Base-by-base conservation (phyloP, 1,284 basidiomycete species). In the Melampsora americana region DNA sequence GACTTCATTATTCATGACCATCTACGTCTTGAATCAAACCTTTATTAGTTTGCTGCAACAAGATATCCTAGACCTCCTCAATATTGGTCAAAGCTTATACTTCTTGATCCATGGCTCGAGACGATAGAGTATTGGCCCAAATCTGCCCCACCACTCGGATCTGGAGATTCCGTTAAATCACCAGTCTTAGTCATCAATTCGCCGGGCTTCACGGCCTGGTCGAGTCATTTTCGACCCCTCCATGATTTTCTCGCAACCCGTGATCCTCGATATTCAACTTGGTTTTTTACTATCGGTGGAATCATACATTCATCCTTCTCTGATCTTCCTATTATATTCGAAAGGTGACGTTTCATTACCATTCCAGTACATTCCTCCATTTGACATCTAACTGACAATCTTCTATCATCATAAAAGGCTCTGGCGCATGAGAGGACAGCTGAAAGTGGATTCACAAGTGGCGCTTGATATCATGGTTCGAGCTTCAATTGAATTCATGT, bases 291-390 rank as follows among this genome's bases (percentile, higher is more conserved):
- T 23, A 26, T 68, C 5, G 56, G 56, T 26, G 73, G 73, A 61
- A 75, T 75, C 66, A 68, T 67, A 16, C 66, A 68, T 68, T 66
- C 65, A 53, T 75, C 73, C 0, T 75, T 75, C 39, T 75, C 73
- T 18, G 73, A 75, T 64, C 46, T 75, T 3, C 73, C 73, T 26
- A 44, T 75, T 16, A 39, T 75, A 39, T 53, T 62, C n/a, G 66
- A 75, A 61, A 42, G 65, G 73, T 75, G 14, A 28, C 18, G n/a
- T 12, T n/a, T n/a, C 16, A 20, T n/a, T 44, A 18, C n/a, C 39
- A 14, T 42, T 20, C 23, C 18, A 53, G 23, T 53, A 53, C 20
- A 53, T 53, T 20, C 23, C 18, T 5, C 18, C 12, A 53, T 5
- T 18, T 53, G 23, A 18, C 5, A 14, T 53, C 3, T 20, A 4